Evolutionary conservation across 805 yeast genomes (phyloP), one percentile per base, ranked within the genome.

Genomic region (Candida ipomoeae): DNA sequence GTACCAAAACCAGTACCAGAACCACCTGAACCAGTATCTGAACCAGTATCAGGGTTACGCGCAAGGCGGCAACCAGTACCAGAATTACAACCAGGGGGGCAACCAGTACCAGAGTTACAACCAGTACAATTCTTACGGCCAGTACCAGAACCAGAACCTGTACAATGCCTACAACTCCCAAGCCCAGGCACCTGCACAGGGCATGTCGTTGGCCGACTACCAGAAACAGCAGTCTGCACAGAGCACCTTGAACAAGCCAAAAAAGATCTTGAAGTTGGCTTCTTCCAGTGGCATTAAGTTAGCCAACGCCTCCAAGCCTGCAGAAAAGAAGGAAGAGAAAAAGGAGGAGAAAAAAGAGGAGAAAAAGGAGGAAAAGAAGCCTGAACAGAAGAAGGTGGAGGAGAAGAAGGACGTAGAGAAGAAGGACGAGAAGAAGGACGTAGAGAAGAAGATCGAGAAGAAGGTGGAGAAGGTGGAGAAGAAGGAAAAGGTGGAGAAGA

Each of bases 141-240:
- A 63, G 55, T 58, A 54, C 57, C 56, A 35, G 50, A 62, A 60
- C 57, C 61, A 51, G 65, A 60, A 50, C 65, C 49, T 41, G 34
- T 54, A 52, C 54, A 40, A 50, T 37, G n/a, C 49, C 37, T 55
- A 56, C 51, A 46, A 46, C 50, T 52, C 52, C 50, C 40, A 37
- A 8, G 61, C 56, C 32, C 61, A 55, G 31, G 44, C 48, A 2
- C 56, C 57, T 66, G 52, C 66, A 62, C 52, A 75, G 74, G 69
- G 67, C 8, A 83, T 88, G 89, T 79, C 91, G 37, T 76, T 89
- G 60, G 95, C 89, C 48, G 96, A 88, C 57, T 89, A 82, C 71
- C 85, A 87, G 64, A 84, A 84, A 64, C 87, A 84, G 64, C 79
- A 82, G 63, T 68, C 75, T 50, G 77, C 73, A 32, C 71, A 61